Conservation (phyloP, 1,284 basidiomycete species). For the Moesziomyces parantarcticus region DNA sequence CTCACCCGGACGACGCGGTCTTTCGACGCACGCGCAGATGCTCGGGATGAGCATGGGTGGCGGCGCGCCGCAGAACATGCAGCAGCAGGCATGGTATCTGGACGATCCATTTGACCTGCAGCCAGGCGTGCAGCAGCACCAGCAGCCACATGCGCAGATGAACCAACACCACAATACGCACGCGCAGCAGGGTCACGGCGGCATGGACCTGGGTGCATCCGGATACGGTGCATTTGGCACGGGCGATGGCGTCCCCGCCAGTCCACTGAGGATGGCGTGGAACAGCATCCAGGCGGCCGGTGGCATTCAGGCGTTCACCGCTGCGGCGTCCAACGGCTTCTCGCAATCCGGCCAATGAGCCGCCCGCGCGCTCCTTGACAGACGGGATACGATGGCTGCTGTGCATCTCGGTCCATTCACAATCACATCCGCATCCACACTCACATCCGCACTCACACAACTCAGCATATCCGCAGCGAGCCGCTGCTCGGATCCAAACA, state of each 20-base stretch:
- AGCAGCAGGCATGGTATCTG: conserved; percentile 37
- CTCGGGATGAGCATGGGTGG: conserved; percentile 35
- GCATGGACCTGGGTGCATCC: conserved; percentile 3
- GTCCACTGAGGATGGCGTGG: conserved; percentile 43
- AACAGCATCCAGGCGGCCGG: conserved; percentile 50
- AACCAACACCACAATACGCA: conserved; percentile 18
- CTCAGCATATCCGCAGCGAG: too few relatives aligned
- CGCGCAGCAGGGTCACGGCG: conserved; percentile 15
- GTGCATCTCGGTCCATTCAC: too few relatives aligned
- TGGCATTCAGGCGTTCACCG: conserved; percentile 47
- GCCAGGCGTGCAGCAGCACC: conserved; percentile 35
- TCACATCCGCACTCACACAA: too few relatives aligned
- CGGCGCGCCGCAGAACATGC: conserved; percentile 23
- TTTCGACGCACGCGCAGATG: conserved; percentile 23
- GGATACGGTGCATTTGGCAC: conserved; percentile 7
- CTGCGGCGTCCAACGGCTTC: conserved; percentile 15
- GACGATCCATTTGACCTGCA: conserved; percentile 49
- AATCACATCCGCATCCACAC: too few relatives aligned
- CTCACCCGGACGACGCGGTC: conserved; percentile 39
- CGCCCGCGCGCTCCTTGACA: too few relatives aligned
- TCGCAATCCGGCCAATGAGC: conserved; percentile 28
- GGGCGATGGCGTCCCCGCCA: conserved; percentile 18
- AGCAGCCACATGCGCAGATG: conserved; percentile 33
- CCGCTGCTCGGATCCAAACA: too few relatives aligned
- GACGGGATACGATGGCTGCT: neutral